Conservation (phyloP, 139 green algal genomes). For the Limnomonas spitsbergensis region DNA sequence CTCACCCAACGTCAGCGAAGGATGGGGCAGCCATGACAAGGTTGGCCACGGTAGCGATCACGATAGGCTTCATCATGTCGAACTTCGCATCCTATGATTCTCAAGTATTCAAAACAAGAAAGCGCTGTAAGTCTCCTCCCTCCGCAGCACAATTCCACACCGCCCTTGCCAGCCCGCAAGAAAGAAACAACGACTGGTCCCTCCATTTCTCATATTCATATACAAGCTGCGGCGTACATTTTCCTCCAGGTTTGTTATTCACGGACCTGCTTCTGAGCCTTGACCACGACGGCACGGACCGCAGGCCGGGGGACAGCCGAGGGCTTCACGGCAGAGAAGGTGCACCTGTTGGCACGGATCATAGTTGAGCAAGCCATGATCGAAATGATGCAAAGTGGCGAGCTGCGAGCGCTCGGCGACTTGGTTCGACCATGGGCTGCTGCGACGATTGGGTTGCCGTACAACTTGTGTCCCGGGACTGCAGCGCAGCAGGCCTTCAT, state of each 20-base stretch:
- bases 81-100: not conserved
- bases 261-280: constrained; percentile 12
- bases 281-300: not conserved
- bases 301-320: not conserved
- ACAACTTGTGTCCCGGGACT: no score
- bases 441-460: no score
- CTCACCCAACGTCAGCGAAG: constrained; percentile 60
- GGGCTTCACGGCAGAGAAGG: not conserved
- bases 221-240: no score
- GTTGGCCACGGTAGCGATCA: constrained; percentile 55
- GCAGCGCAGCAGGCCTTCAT: no score
- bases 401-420: no score
- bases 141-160: not conserved
- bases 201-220: not conserved
- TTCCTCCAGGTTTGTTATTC: no score
- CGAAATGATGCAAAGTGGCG: not conserved
- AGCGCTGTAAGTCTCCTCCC: not conserved
- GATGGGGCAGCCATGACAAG: constrained; percentile 67
- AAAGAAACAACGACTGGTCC: not conserved
- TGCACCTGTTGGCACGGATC: not conserved
- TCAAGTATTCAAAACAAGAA: not conserved
- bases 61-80: constrained; percentile 26
- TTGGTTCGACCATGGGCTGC: no score
- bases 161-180: not conserved
- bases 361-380: not conserved